Conservation (phyloP, 2,329 filamentous ascomycete genomes). For the Neopestalotiopsis clavispora region DNA sequence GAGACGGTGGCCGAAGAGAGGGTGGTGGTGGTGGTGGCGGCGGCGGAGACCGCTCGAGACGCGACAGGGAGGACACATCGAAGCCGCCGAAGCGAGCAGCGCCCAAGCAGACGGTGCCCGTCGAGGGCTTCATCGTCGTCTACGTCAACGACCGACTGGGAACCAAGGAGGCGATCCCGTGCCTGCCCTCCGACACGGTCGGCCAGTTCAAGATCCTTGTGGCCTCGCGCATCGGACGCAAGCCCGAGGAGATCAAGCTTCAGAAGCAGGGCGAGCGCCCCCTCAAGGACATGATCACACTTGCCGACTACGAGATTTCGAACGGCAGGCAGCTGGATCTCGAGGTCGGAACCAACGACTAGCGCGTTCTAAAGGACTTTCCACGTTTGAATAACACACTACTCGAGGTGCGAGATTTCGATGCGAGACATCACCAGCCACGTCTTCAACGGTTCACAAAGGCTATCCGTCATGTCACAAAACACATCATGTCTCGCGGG, state of each 20-base stretch:
- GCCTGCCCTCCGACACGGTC: slow-evolving; percentile 82
- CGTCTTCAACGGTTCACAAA: neutral
- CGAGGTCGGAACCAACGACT: slow-evolving; percentile 64
- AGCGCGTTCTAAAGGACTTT: neutral
- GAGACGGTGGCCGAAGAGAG: neutral
- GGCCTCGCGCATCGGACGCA: slow-evolving; percentile 83
- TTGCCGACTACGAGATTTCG: slow-evolving; percentile 93
- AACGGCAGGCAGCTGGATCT: slow-evolving; percentile 79
- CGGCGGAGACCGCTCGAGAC: slow-evolving; percentile 28
- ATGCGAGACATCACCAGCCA: neutral
- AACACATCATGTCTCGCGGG: neutral
- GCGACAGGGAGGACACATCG: slow-evolving; percentile 32
- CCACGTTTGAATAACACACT: neutral
- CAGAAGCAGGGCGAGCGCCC: slow-evolving; percentile 91
- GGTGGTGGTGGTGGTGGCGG: slow-evolving; percentile 11
- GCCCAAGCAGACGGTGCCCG: slow-evolving; percentile 36
- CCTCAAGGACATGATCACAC: slow-evolving; percentile 87
- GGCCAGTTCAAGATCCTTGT: slow-evolving; percentile 91
- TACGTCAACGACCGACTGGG: slow-evolving; percentile 94
- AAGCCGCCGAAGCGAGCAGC: slow-evolving; percentile 37
- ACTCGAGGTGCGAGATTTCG: neutral
- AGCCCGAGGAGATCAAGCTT: slow-evolving; percentile 88
- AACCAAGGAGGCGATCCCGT: slow-evolving; percentile 94
- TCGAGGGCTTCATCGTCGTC: slow-evolving; percentile 90
- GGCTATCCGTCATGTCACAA: neutral